Evolutionary conservation across 164 flowering plant species (phyloP).

Genomic region (Liriodendron chinense): DNA sequence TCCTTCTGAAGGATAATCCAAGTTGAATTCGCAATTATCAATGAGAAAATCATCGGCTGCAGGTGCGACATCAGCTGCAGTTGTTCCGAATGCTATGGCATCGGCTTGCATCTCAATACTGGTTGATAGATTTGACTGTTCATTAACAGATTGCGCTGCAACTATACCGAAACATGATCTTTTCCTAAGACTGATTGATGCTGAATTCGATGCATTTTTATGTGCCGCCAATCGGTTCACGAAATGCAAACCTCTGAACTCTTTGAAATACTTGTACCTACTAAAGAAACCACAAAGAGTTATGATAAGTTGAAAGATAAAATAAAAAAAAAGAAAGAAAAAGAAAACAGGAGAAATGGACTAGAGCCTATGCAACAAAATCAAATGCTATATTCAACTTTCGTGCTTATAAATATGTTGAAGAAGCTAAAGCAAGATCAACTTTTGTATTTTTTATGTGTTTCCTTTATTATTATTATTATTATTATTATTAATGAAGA

Average conservation of each 20-base stretch:
- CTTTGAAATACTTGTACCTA: background rate
- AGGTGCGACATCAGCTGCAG: constrained; percentile 48
- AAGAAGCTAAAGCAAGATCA: too few species aligned
- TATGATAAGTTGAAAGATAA: background rate
- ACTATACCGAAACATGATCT: background rate
- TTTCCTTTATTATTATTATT: too few species aligned
- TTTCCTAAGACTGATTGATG: constrained; percentile 1
- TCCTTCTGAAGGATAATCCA: constrained; percentile 77
- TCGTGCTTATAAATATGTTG: too few species aligned
- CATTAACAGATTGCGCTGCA: background rate
- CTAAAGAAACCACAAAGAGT: constrained; percentile 4
- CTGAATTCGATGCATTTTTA: background rate
- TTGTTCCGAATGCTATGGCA: constrained; percentile 47
- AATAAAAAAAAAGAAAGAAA: too few species aligned
- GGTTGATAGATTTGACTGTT: background rate
- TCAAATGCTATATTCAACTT: too few species aligned
- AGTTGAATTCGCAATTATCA: constrained; percentile 47
- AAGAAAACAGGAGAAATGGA: too few species aligned
- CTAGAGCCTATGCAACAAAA: too few species aligned
- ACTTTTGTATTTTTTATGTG: too few species aligned
- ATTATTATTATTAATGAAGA: too few species aligned
- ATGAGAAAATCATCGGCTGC: constrained; percentile 35
- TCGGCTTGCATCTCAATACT: constrained; percentile 23
- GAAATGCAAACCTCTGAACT: constrained; percentile 5
- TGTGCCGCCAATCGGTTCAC: background rate